Base-by-base conservation (phyloP, 345 rosid genomes). In the Gossypium mustelinum region DNA sequence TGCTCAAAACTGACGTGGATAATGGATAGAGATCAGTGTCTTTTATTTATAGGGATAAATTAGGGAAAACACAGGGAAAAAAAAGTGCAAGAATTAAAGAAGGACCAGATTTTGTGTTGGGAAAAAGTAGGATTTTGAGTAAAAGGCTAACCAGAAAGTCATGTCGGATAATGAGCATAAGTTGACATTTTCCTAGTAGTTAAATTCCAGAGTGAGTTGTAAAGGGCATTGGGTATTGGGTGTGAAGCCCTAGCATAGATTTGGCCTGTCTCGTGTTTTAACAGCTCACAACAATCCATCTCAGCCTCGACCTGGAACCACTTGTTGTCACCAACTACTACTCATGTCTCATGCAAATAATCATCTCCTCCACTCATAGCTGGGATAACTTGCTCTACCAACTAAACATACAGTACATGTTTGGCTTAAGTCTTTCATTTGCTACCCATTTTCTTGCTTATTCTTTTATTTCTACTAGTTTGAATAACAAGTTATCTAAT, bases 51-150 rank as follows among this genome's bases (percentile, higher is more conserved):
- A 27, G 27, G 60, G 73, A 52, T 70, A 70, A 27, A 54, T 2
- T 55, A 34, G 64, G 52, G 6, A 71, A 34, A 34, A 34, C 64
- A 11, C 52, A 1, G 6, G 18, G 13, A 29, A 50, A 51, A 48
- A 51, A 24, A 44, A 66, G 70, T 24, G 13, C 29, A 54, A 70
- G 48, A 11, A 67, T 1, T 9, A 7, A 55, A 34, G 11, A 24
- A 39, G 50, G 5, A 18, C 64, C 64, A 56, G 52, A 56, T 71
- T 71, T 56, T 54, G 74, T 71, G 74, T 55, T 71, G 74, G 64
- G 64, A 18, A 55, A 65, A 51, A 71, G 74, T 22, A 71, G 63
- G 73, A 70, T 70, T 8, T 65, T 52, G 17, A 27, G 24, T 11
- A 12, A 55, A 34, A 70, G 62, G 29, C 29, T 59, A 52, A 70